A percentile compares a stretch with the other conserved stretches of the same genome.
These are phyloP conservation scores for Monosporozyma siamensis DNA, from an alignment of 805 yeast species.

Conservation along the genomic window DNA sequence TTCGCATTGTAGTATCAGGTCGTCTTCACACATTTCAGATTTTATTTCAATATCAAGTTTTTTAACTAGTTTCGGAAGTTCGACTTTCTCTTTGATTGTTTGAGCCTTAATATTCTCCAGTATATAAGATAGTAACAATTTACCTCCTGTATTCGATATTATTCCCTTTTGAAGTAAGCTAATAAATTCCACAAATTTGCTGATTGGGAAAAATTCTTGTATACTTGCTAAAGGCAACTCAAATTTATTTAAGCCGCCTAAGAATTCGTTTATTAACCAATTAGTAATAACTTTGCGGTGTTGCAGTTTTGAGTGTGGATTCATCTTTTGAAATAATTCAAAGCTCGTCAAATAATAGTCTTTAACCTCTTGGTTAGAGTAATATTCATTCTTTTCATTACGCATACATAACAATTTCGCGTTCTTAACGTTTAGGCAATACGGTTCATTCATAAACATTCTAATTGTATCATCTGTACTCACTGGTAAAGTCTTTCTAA, in stretches of 20 bases:
- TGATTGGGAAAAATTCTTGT: conserved; percentile 30
- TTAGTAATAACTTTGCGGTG: conserved; percentile 44
- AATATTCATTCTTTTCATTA: conserved; percentile 19
- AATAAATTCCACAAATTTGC: conserved; percentile 47
- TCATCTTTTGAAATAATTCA: conserved; percentile 28
- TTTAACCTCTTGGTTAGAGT: conserved; percentile 32
- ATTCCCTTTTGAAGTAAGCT: conserved; percentile 35
- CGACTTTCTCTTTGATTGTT: conserved; percentile 5
- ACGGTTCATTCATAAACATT: conserved; percentile 40
- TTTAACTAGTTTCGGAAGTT: conserved; percentile 40
- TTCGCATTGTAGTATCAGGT: conserved; percentile 34
- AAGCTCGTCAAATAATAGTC: conserved; percentile 40
- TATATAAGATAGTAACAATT: conserved; percentile 52
- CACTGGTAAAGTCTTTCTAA: conserved; percentile 39
- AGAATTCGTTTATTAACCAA: conserved; percentile 75
- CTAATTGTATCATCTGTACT: conserved; percentile 53
- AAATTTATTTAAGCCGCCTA: conserved; percentile 58
- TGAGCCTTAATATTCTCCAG: conserved; percentile 39
- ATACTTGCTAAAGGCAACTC: conserved; percentile 29
- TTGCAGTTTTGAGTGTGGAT: conserved; percentile 13
- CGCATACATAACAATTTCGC: conserved; percentile 59
- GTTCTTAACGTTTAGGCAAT: conserved; percentile 55
- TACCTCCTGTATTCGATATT: conserved; percentile 62
- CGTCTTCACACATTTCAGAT: conserved; percentile 28
- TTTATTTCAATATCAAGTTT: conserved; percentile 41